phyloP scores from a whole-genome alignment of 2,329 filamentous ascomycete species.

The Xenoacremonium recifei region DNA sequence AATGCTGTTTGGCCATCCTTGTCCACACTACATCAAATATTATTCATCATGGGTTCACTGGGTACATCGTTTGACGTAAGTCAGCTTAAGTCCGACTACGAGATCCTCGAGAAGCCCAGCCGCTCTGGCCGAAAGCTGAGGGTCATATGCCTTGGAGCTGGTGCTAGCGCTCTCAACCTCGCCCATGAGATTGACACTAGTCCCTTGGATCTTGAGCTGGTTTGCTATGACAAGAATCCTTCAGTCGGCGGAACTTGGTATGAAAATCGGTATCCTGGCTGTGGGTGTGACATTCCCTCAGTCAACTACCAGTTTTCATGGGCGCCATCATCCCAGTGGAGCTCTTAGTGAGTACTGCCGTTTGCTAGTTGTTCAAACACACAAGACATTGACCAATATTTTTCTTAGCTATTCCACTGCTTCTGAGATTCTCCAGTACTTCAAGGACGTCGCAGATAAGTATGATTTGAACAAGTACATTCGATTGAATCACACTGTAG shows the following conservation, averaged over 20 bases:
- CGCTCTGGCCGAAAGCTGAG: constrained; percentile 22
- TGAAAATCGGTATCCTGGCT: constrained; percentile 23
- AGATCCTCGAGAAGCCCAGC: constrained; percentile 22
- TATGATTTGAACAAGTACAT: constrained; percentile 20
- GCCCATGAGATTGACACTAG: constrained; percentile 20
- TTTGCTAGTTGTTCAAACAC: not conserved
- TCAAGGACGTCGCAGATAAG: constrained; percentile 22
- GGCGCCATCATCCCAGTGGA: constrained; percentile 12
- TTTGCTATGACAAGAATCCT: constrained; percentile 28
- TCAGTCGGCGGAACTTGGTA: constrained; percentile 18
- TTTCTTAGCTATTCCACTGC: constrained; percentile 9
- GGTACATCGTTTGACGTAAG: not conserved
- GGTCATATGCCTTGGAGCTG: constrained; percentile 28
- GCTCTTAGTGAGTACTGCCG: constrained; percentile 4
- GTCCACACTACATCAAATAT: too few relatives aligned
- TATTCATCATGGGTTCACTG: constrained; percentile 3
- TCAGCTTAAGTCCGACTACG: constrained; percentile 7
- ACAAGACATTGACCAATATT: not conserved
- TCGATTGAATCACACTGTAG: constrained; percentile 16
- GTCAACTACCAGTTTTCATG: constrained; percentile 22
- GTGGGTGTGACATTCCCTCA: constrained; percentile 22
- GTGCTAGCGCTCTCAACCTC: constrained; percentile 28
- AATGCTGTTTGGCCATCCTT: too few relatives aligned
- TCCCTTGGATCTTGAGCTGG: constrained; percentile 18
- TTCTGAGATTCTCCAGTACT: constrained; percentile 23